Percentiles rank a stretch among this genome's conserved stretches.
These are phyloP conservation scores for Polyplosphaeria fusca DNA, from an alignment of 495 filamentous ascomycete genomes.

Conservation along the genomic window DNA sequence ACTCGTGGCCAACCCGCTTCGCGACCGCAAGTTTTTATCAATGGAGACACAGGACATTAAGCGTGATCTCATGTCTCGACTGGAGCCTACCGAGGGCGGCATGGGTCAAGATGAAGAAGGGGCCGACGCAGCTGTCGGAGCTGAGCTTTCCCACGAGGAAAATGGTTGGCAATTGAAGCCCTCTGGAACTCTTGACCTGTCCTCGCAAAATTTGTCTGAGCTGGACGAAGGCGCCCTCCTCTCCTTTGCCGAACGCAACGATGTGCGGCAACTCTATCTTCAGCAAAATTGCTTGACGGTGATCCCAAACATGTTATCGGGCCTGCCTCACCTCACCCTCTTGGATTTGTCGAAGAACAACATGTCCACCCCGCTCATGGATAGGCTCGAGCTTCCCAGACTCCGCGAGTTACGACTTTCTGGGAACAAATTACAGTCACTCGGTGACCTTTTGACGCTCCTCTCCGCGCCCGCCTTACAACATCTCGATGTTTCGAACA, in stretches of 20 bases:
- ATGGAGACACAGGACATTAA: conserved; percentile 83
- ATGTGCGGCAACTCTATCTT: conserved; percentile 60
- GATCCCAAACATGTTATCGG: conserved; percentile 65
- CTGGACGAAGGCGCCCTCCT: conserved; percentile 52
- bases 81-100: conserved; percentile 53
- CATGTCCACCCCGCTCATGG: conserved; percentile 60
- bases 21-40: conserved; percentile 77
- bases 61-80: conserved; percentile 63
- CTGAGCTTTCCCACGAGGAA: background rate
- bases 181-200: conserved; percentile 41
- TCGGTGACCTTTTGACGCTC: conserved; percentile 59
- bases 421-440: conserved; percentile 62
- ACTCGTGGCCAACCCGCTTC: conserved; percentile 79
- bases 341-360: conserved; percentile 81
- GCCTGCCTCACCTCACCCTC: conserved; percentile 64
- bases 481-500: conserved; percentile 75
- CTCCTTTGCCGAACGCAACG: conserved; percentile 43
- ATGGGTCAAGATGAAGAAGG: conserved; percentile 9
- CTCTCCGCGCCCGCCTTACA: conserved; percentile 69
- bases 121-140: background rate
- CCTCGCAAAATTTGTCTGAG: conserved; percentile 40
- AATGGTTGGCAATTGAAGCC: conserved; percentile 34
- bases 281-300: conserved; percentile 70
- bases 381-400: conserved; percentile 63
- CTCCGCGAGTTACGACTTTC: conserved; percentile 72